These are phyloP conservation scores for Cruciata laevipes DNA, from an alignment of 257 asterid genomes.

Conservation along the genomic window DNA sequence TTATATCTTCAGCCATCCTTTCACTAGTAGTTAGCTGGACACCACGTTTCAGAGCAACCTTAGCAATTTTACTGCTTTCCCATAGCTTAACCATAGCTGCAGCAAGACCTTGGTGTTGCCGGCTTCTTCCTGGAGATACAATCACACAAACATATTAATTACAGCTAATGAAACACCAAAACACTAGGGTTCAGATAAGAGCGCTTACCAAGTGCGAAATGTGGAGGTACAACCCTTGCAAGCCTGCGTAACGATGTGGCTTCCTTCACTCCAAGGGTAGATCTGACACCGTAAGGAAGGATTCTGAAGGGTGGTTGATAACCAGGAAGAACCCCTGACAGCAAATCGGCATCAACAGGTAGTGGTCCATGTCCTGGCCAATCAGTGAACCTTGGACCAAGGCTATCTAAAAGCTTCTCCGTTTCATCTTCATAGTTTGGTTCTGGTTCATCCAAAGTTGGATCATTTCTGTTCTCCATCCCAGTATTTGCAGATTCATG, in stretches of 20 bases:
- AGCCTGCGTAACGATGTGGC: slow-evolving; percentile 80
- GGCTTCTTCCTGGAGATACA: slow-evolving; percentile 73
- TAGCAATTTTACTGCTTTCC: slow-evolving; percentile 86
- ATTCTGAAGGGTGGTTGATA: slow-evolving; percentile 79
- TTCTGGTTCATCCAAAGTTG: slow-evolving; percentile 48
- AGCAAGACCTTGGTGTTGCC: slow-evolving; percentile 97
- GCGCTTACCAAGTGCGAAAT: slow-evolving; percentile 79
- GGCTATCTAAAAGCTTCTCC: slow-evolving; percentile 55
- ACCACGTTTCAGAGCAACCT: slow-evolving; percentile 87
- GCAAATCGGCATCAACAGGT: slow-evolving; percentile 96
- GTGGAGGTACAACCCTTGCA: slow-evolving; percentile 86
- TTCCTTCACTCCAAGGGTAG: slow-evolving; percentile 59
- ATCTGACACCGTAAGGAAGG: slow-evolving; percentile 89
- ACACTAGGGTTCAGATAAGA: slow-evolving; percentile 14
- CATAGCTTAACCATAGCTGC: slow-evolving; percentile 85
- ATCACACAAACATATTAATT: slow-evolving; percentile 5
- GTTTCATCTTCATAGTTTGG: slow-evolving; percentile 72
- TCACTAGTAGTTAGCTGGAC: slow-evolving; percentile 97
- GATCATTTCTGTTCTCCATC: slow-evolving; percentile 22
- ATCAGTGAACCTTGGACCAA: slow-evolving; percentile 84
- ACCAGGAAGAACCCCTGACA: slow-evolving; percentile 59
- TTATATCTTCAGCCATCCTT: slow-evolving; percentile 98
- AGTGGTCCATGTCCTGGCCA: slow-evolving; percentile 94
- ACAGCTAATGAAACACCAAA: not conserved
- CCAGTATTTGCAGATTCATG: slow-evolving; percentile 20